These are phyloP conservation scores for Botryosphaeria dothidea DNA, from an alignment of 2,329 filamentous ascomycete genomes.

Conservation along the genomic window DNA sequence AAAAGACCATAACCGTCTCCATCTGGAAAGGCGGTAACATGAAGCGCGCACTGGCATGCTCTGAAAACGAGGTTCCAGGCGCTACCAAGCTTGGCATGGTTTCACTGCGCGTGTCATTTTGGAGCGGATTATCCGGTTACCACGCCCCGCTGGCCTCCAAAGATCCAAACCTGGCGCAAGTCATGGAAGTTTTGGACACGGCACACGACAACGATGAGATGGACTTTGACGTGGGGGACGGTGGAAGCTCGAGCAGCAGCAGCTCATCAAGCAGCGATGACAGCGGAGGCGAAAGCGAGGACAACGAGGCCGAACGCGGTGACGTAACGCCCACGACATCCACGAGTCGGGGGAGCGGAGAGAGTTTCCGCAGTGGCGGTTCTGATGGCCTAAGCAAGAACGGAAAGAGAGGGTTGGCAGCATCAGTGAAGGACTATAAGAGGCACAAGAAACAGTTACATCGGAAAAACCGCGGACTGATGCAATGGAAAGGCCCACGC, in stretches of 20 bases:
- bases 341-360: slow-evolving; percentile 24
- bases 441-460: slow-evolving; percentile 61
- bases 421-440: slow-evolving; percentile 62
- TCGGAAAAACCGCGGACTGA: slow-evolving; percentile 66
- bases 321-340: slow-evolving; percentile 27
- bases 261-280: slow-evolving; percentile 18
- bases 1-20: slow-evolving; percentile 57
- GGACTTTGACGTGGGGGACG: slow-evolving; percentile 32
- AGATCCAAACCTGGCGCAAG: slow-evolving; percentile 56
- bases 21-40: slow-evolving; percentile 67
- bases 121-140: slow-evolving; percentile 61
- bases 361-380: slow-evolving; percentile 23
- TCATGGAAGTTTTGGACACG: slow-evolving; percentile 66
- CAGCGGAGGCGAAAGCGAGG: slow-evolving; percentile 13
- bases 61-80: slow-evolving; percentile 40
- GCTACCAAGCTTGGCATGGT: slow-evolving; percentile 57
- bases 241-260: slow-evolving; percentile 6
- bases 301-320: slow-evolving; percentile 26
- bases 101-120: slow-evolving; percentile 60
- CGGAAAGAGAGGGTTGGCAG: slow-evolving; percentile 49
- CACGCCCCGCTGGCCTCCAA: slow-evolving; percentile 59
- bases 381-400: slow-evolving; percentile 25
- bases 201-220: slow-evolving; percentile 58
- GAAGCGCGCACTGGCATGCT: slow-evolving; percentile 52
- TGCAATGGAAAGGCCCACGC: slow-evolving; percentile 68